A percentile compares a stretch with the other conserved stretches of the same genome.
Conservation (phyloP, 2,329 filamentous ascomycete genomes). For the Penicillium concentricum region DNA sequence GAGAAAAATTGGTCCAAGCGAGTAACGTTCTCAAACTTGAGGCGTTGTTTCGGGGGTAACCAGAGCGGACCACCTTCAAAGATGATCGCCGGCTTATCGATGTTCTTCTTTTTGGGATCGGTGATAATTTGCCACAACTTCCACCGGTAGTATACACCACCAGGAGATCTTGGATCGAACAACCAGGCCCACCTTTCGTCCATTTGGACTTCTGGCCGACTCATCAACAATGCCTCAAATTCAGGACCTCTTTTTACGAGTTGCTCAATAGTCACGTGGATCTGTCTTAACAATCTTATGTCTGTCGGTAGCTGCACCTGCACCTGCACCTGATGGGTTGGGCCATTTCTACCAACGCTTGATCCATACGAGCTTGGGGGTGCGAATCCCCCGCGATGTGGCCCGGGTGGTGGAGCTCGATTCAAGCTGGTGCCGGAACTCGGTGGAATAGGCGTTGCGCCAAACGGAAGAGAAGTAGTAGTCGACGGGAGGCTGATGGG, state of each 20-base stretch:
- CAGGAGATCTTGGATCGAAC: constrained; percentile 77
- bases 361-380: constrained; percentile 70
- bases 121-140: constrained; percentile 84
- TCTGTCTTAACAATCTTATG: constrained; percentile 73
- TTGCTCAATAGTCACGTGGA: constrained; percentile 82
- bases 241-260: constrained; percentile 78
- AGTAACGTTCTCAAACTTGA: constrained; percentile 81
- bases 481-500: constrained; percentile 48
- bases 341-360: constrained; percentile 47
- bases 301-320: constrained; percentile 70
- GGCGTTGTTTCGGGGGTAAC: constrained; percentile 68
- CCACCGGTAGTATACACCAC: constrained; percentile 90
- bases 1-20: constrained; percentile 75
- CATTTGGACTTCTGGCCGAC: constrained; percentile 73
- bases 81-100: constrained; percentile 55
- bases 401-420: constrained; percentile 49
- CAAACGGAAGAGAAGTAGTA: constrained; percentile 66
- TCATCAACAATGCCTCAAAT: constrained; percentile 92
- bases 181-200: constrained; percentile 94
- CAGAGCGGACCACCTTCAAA: constrained; percentile 78
- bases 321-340: constrained; percentile 61
- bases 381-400: constrained; percentile 65
- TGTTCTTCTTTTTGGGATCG: constrained; percentile 48
- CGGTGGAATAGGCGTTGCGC: constrained; percentile 65
- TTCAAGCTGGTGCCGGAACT: constrained; percentile 47